Evolutionary conservation across 2,329 filamentous ascomycete species (phyloP).

Genomic region (Pseudogymnoascus sp.): DNA sequence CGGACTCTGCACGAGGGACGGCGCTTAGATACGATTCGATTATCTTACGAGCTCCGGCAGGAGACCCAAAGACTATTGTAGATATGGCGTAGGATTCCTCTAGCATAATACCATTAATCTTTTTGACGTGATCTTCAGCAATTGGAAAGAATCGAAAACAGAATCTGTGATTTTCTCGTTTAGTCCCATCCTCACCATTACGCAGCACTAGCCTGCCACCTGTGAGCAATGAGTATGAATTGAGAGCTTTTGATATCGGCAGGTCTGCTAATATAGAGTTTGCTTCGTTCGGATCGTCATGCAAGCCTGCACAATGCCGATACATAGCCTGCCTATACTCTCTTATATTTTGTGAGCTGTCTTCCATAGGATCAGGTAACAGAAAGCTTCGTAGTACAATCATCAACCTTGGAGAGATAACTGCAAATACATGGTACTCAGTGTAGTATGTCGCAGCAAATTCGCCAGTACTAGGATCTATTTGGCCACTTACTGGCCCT

Average conservation of each 20-base stretch:
- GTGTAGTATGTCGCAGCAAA: conserved; percentile 12
- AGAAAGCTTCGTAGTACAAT: conserved; percentile 21
- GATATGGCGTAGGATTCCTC: conserved; percentile 23
- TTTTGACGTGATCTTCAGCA: conserved; percentile 24
- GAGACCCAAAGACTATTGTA: conserved; percentile 26
- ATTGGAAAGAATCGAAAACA: conserved; percentile 28
- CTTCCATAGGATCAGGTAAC: conserved; percentile 21
- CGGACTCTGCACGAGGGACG: not conserved
- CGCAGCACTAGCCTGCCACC: conserved; percentile 16
- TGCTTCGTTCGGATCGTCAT: conserved; percentile 16
- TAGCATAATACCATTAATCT: conserved; percentile 28
- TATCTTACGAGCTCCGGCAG: not conserved
- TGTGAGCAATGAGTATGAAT: conserved; percentile 24
- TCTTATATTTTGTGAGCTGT: not conserved
- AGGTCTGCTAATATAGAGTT: conserved; percentile 24
- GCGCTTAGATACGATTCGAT: not conserved
- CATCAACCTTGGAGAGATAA: conserved; percentile 21
- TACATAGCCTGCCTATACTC: not conserved
- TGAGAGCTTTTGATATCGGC: conserved; percentile 25
- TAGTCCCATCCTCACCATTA: conserved; percentile 16
- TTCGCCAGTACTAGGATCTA: not conserved
- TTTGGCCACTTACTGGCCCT: conserved; percentile 16
- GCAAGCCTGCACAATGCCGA: not conserved
- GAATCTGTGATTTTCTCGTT: conserved; percentile 22
- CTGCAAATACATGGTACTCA: conserved; percentile 17